These are phyloP conservation scores for Fennellomyces sp. DNA, from an alignment of 371 early-diverging fungal species.

Conservation along the genomic window DNA sequence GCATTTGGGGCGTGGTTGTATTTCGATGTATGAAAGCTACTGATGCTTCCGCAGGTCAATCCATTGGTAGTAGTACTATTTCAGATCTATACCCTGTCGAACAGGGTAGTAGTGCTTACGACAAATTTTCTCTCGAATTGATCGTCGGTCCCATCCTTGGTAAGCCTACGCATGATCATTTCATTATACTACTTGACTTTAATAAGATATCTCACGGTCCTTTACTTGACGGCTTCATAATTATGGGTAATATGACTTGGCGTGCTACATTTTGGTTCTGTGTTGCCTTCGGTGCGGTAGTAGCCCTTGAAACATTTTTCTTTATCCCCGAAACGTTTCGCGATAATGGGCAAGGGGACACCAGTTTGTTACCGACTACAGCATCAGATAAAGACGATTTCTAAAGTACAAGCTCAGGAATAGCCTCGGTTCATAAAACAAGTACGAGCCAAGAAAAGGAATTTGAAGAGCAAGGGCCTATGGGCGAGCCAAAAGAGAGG, in stretches of 20 bases:
- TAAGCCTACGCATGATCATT: not conserved
- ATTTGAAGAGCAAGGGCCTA: not conserved
- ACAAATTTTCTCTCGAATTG: slow-evolving; percentile 51
- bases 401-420: too few relatives aligned
- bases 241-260: slow-evolving; percentile 44
- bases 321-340: slow-evolving; percentile 69
- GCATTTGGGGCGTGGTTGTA: slow-evolving; percentile 59
- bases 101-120: slow-evolving; percentile 26
- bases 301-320: slow-evolving; percentile 38
- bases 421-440: too few relatives aligned
- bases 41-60: slow-evolving; percentile 63
- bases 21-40: slow-evolving; percentile 71
- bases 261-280: slow-evolving; percentile 63
- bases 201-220: not conserved
- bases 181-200: not conserved
- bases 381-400: too few relatives aligned
- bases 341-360: slow-evolving; percentile 13
- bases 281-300: slow-evolving; percentile 50
- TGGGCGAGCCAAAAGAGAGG: not conserved
- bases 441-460: too few relatives aligned
- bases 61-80: slow-evolving; percentile 60
- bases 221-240: slow-evolving; percentile 30
- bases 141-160: slow-evolving; percentile 42
- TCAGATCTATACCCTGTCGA: slow-evolving; percentile 22
- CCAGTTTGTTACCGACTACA: not conserved